These are phyloP conservation scores for Macrotyloma uniflorum DNA, from an alignment of 306 rosid species.

Conservation along the genomic window DNA sequence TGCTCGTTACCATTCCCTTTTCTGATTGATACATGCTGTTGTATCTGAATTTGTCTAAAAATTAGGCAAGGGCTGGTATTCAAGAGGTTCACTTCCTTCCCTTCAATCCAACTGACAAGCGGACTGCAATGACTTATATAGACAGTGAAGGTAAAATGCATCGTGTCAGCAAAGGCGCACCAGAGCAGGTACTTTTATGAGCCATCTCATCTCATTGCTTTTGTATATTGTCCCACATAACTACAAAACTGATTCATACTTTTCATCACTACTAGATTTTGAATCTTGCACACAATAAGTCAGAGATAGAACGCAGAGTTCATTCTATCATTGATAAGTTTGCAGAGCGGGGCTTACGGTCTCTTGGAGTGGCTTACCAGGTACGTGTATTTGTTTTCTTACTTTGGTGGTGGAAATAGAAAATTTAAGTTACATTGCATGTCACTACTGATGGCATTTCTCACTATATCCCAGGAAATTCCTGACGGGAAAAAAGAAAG, in stretches of 20 bases:
- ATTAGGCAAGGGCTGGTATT: constrained; percentile 78
- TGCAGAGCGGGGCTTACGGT: constrained; percentile 82
- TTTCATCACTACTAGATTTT: constrained; percentile 61
- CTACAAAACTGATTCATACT: constrained; percentile 18
- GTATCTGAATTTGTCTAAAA: constrained; percentile 27
- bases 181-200: constrained; percentile 70
- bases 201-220: not conserved
- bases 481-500: constrained; percentile 80
- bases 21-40: constrained; percentile 4
- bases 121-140: constrained; percentile 82
- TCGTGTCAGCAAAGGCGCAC: constrained; percentile 91
- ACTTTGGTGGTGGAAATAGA: not conserved
- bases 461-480: constrained; percentile 61
- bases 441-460: not conserved
- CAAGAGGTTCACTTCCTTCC: constrained; percentile 89
- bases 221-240: constrained; percentile 29
- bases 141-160: constrained; percentile 76
- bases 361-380: constrained; percentile 88
- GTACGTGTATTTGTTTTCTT: constrained; percentile 38
- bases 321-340: constrained; percentile 75
- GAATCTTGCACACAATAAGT: constrained; percentile 73
- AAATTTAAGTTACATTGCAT: not conserved
- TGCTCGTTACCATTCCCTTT: not conserved
- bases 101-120: constrained; percentile 84
- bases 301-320: constrained; percentile 72